Conservation (phyloP, 495 filamentous ascomycete species). For the Penicillium cinerascens region DNA sequence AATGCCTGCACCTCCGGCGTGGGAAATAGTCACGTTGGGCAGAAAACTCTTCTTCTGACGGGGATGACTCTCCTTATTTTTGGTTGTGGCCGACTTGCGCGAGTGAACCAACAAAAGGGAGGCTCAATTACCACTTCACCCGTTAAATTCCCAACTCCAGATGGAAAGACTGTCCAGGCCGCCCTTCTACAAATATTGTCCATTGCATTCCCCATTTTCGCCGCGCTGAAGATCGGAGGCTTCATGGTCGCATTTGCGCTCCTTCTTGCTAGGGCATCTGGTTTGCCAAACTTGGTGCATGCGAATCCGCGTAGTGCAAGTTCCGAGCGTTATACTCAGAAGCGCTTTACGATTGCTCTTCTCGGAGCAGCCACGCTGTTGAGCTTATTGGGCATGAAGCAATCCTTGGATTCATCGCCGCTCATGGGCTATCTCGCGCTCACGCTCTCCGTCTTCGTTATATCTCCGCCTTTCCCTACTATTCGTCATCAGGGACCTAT, state of each 20-base stretch:
- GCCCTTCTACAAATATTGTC: constrained; percentile 27
- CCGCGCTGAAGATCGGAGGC: constrained; percentile 53
- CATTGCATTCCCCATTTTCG: constrained; percentile 55
- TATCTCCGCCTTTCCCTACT: constrained; percentile 40
- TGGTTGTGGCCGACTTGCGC: constrained; percentile 24
- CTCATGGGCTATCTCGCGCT: constrained; percentile 47
- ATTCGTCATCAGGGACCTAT: constrained; percentile 22
- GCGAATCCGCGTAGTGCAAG: constrained; percentile 2
- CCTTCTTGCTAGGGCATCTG: constrained; percentile 43
- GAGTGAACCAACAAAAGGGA: constrained; percentile 4
- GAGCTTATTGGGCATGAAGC: constrained; percentile 34
- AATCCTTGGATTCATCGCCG: constrained; percentile 30
- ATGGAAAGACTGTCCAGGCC: constrained; percentile 9
- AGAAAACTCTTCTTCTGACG: constrained; percentile 20
- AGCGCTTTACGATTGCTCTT: constrained; percentile 27
- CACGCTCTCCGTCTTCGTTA: constrained; percentile 38
- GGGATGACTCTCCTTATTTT: constrained; percentile 29
- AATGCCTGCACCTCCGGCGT: neutral
- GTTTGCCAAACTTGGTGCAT: constrained; percentile 30
- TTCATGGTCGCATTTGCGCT: constrained; percentile 50
- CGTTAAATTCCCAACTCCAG: constrained; percentile 16
- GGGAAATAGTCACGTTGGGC: constrained; percentile 8
- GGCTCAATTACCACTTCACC: constrained; percentile 5
- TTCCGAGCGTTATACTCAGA: constrained; percentile 25
- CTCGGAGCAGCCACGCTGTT: constrained; percentile 24